These are phyloP conservation scores for Cyberlindnera meyerae DNA, from an alignment of 805 yeast species.

Conservation along the genomic window DNA sequence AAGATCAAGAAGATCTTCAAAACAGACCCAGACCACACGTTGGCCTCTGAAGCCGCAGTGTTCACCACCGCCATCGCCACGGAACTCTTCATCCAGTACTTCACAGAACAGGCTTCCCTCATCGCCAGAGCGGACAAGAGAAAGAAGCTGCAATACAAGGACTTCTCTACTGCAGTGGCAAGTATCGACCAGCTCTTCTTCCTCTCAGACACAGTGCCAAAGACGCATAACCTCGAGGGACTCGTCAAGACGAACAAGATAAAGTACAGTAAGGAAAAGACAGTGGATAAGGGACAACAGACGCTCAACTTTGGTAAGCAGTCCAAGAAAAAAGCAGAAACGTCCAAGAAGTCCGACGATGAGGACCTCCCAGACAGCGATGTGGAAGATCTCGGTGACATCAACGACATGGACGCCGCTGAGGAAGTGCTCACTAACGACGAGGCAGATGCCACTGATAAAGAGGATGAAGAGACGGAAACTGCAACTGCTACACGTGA, in stretches of 20 bases:
- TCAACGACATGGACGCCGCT: conserved; percentile 9
- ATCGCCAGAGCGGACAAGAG: conserved; percentile 61
- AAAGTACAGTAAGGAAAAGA: conserved; percentile 16
- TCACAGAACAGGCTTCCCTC: conserved; percentile 66
- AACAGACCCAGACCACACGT: conserved; percentile 66
- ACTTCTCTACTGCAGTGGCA: conserved; percentile 60
- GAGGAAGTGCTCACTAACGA: conserved; percentile 14
- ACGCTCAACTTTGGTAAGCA: conserved; percentile 28
- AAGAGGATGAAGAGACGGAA: conserved; percentile 8
- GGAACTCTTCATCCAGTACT: conserved; percentile 63
- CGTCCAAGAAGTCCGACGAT: conserved; percentile 9
- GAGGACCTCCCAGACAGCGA: conserved; percentile 25
- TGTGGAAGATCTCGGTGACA: conserved; percentile 20
- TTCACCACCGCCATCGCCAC: conserved; percentile 74
- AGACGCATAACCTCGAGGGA: conserved; percentile 45
- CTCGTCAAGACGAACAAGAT: conserved; percentile 41
- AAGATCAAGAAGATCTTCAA: conserved; percentile 69
- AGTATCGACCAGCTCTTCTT: conserved; percentile 57
- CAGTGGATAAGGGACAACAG: conserved; percentile 39
- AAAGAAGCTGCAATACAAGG: conserved; percentile 65
- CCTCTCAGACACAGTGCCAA: conserved; percentile 63
- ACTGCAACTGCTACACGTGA: too few relatives aligned
- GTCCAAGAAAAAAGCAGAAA: conserved; percentile 3
- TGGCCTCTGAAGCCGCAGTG: conserved; percentile 68
- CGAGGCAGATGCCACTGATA: conserved; percentile 11